A percentile compares a stretch with the other conserved stretches of the same genome.
Evolutionary conservation across 2,329 filamentous ascomycete genomes (phyloP).

Genomic region (Triangularia setosa): DNA sequence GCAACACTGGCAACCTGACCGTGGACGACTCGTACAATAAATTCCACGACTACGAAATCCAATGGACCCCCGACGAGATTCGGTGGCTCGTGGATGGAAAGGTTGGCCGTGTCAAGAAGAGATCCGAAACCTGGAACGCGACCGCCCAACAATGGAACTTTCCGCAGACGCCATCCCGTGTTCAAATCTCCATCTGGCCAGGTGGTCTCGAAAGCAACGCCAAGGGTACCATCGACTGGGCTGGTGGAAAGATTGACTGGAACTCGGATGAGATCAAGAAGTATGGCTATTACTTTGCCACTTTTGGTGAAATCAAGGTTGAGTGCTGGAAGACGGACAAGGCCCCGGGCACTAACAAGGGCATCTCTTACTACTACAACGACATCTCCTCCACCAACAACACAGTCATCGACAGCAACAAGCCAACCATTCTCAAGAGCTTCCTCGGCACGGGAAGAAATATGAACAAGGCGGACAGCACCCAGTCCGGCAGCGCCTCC

Average conservation of each 20-base stretch:
- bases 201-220: conserved; percentile 77
- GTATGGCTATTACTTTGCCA: conserved; percentile 85
- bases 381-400: conserved; percentile 63
- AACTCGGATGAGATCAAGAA: conserved; percentile 72
- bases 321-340: conserved; percentile 71
- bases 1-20: conserved; percentile 69
- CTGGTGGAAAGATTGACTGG: conserved; percentile 89
- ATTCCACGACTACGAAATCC: conserved; percentile 87
- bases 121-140: conserved; percentile 78
- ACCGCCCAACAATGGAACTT: conserved; percentile 78
- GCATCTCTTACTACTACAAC: conserved; percentile 73
- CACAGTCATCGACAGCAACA: conserved; percentile 71
- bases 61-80: conserved; percentile 84
- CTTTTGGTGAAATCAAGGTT: conserved; percentile 72
- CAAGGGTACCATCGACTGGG: conserved; percentile 84
- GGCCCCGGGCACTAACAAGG: conserved; percentile 63
- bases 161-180: conserved; percentile 85
- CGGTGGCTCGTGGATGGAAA: conserved; percentile 85
- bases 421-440: conserved; percentile 71
- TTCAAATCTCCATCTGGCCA: conserved; percentile 95
- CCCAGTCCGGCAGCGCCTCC: conserved; percentile 12
- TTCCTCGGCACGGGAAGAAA: conserved; percentile 78
- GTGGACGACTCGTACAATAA: conserved; percentile 65
- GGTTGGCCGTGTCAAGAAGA: conserved; percentile 68
- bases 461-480: conserved; percentile 48